A percentile compares a stretch with the other conserved stretches of the same genome.
Conservation (phyloP, 2,329 filamentous ascomycete species). For the Leptodontidium sp. region DNA sequence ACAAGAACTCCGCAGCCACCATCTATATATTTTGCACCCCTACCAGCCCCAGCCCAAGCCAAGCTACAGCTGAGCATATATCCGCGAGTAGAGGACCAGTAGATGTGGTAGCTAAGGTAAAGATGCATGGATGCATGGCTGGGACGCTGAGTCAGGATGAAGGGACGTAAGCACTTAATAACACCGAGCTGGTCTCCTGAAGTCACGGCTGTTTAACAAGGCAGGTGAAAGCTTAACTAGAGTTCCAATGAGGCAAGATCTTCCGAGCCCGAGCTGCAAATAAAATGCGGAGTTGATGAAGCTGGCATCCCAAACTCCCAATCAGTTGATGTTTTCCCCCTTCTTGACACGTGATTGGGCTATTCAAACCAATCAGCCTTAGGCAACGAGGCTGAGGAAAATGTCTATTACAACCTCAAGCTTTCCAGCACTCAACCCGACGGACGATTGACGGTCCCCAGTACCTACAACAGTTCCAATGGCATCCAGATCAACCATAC, state of each 20-base stretch:
- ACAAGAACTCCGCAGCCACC: background rate
- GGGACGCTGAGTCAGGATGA: background rate
- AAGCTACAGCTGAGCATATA: background rate
- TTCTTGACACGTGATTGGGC: background rate
- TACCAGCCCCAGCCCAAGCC: background rate
- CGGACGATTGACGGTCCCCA: background rate
- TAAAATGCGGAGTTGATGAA: background rate
- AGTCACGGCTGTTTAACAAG: background rate
- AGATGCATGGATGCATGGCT: background rate
- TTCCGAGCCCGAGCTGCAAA: background rate
- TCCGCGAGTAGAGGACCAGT: background rate
- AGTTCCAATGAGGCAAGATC: background rate
- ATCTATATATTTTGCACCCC: no score
- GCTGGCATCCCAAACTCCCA: background rate
- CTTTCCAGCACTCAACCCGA: background rate
- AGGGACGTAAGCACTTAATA: background rate
- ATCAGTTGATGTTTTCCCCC: background rate
- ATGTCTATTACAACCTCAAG: conserved; percentile 10
- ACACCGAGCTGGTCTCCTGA: background rate
- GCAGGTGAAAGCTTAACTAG: background rate
- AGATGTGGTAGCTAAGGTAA: background rate
- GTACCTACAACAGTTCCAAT: conserved; percentile 29
- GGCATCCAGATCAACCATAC: conserved; percentile 38
- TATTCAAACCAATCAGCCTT: conserved; percentile 12
- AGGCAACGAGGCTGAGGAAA: conserved; percentile 25